Evolutionary conservation across 2,329 filamentous ascomycete genomes (phyloP).

Genomic region (Paraphaeosphaeria sporulosa): DNA sequence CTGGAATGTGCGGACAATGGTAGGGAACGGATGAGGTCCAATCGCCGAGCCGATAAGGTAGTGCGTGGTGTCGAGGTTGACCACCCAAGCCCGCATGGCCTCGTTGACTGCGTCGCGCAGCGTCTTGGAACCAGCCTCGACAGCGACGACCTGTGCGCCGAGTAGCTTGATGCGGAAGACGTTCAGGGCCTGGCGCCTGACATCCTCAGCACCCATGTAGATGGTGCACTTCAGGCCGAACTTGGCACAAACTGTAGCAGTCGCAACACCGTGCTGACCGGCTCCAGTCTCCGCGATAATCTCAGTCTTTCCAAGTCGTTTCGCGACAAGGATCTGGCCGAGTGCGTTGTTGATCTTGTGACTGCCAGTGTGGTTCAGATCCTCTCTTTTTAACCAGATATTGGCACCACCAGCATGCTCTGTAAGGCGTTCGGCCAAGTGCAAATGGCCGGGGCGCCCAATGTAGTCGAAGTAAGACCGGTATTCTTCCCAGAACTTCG

Average conservation of each 20-base stretch:
- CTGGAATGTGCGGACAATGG: slow-evolving; percentile 97
- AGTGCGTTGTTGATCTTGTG: slow-evolving; percentile 99
- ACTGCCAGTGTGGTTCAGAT: slow-evolving; percentile 95
- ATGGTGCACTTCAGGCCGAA: slow-evolving; percentile 98
- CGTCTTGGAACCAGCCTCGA: slow-evolving; percentile 83
- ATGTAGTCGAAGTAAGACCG: slow-evolving; percentile 97
- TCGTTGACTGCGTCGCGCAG: slow-evolving; percentile 82
- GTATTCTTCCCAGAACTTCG: slow-evolving; percentile 96
- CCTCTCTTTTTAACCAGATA: slow-evolving; percentile 98
- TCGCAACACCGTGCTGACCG: slow-evolving; percentile 96
- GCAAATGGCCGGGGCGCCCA: slow-evolving; percentile 90
- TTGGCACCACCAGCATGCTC: slow-evolving; percentile 90
- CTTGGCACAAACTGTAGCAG: slow-evolving; percentile 95
- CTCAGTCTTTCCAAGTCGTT: slow-evolving; percentile 87
- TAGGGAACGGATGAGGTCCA: slow-evolving; percentile 96
- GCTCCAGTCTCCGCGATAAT: slow-evolving; percentile 99
- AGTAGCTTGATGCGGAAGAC: slow-evolving; percentile 98
- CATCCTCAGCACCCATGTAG: slow-evolving; percentile 98
- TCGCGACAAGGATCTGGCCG: slow-evolving; percentile 88
- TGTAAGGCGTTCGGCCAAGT: slow-evolving; percentile 86
- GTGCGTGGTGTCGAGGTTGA: slow-evolving; percentile 90
- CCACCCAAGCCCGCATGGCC: slow-evolving; percentile 92
- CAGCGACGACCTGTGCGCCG: slow-evolving; percentile 89
- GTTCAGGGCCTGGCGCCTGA: slow-evolving; percentile 93
- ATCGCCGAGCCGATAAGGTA: slow-evolving; percentile 99